Percentiles rank a stretch among this genome's conserved stretches.
phyloP scores from a whole-genome alignment of 1,139 yeast species.

The Debaryomyces psychrophilus region DNA sequence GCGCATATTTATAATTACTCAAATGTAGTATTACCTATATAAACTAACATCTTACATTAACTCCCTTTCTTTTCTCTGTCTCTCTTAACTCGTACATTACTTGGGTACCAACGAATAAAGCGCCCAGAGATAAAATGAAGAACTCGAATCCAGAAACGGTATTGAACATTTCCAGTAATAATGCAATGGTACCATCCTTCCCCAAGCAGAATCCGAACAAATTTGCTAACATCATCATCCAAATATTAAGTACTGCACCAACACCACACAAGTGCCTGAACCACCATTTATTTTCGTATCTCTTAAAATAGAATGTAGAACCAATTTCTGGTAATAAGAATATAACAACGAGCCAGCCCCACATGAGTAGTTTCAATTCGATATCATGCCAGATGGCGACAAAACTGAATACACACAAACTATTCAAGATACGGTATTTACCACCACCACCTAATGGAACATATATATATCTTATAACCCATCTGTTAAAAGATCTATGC shows the following conservation, averaged over 20 bases:
- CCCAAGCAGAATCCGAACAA: conserved; percentile 94
- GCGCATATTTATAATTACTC: conserved; percentile 3
- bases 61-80: conserved; percentile 79
- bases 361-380: conserved; percentile 75
- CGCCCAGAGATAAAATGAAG: conserved; percentile 62
- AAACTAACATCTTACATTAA: conserved; percentile 71
- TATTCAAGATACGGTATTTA: conserved; percentile 65
- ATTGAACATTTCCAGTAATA: conserved; percentile 70
- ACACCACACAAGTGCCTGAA: conserved; percentile 80
- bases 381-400: conserved; percentile 99
- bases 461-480: conserved; percentile 83
- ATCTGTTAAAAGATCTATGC: conserved; percentile 92
- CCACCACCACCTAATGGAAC: conserved; percentile 88
- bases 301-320: conserved; percentile 53
- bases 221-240: conserved; percentile 99
- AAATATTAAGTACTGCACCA: conserved; percentile 87
- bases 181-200: conserved; percentile 72
- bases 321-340: conserved; percentile 86
- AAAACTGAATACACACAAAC: conserved; percentile 88
- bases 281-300: conserved; percentile 59
- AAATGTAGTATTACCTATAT: background rate
- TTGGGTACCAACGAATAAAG: conserved; percentile 83
- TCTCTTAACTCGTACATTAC: conserved; percentile 95
- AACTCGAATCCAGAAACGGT: conserved; percentile 70
- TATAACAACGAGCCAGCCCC: conserved; percentile 96